These are phyloP conservation scores for Penicillium argentinense DNA, from an alignment of 495 filamentous ascomycete species.

Conservation along the genomic window DNA sequence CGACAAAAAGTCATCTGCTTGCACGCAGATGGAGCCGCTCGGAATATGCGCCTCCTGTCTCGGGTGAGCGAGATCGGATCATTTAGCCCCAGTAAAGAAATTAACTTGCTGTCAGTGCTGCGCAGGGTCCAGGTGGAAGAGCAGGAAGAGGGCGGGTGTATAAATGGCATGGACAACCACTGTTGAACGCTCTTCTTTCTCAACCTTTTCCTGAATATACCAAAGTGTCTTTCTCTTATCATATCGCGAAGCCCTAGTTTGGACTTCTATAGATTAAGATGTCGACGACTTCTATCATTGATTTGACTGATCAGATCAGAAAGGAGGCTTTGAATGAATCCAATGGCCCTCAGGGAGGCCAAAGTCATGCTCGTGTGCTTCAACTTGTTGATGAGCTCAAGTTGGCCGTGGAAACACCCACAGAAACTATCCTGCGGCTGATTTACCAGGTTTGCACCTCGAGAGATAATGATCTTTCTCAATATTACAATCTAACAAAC, in stretches of 20 bases:
- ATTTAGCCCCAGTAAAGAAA: neutral
- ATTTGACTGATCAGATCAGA: neutral
- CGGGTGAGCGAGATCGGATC: constrained; percentile 3
- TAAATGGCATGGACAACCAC: too few species aligned
- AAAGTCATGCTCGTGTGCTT: constrained; percentile 12
- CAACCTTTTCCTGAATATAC: too few species aligned
- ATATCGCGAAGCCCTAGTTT: too few species aligned
- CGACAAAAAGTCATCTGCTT: neutral
- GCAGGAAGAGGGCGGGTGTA: too few species aligned
- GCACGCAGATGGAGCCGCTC: neutral
- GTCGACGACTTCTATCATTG: neutral
- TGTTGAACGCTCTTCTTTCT: too few species aligned
- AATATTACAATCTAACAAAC: too few species aligned
- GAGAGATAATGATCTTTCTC: too few species aligned
- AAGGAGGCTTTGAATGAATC: neutral
- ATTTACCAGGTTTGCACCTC: constrained; percentile 13
- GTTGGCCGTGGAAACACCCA: constrained; percentile 14
- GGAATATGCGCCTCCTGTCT: constrained; percentile 4
- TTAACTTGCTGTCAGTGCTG: too few species aligned
- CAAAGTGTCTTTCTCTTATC: too few species aligned
- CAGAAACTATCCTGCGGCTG: constrained; percentile 12
- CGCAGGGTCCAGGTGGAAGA: neutral
- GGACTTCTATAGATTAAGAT: too few species aligned
- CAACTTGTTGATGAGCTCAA: constrained; percentile 12
- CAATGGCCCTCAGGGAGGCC: neutral